Base-by-base conservation (phyloP, 352 stramenopile species). In the Phytophthora boehmeriae region DNA sequence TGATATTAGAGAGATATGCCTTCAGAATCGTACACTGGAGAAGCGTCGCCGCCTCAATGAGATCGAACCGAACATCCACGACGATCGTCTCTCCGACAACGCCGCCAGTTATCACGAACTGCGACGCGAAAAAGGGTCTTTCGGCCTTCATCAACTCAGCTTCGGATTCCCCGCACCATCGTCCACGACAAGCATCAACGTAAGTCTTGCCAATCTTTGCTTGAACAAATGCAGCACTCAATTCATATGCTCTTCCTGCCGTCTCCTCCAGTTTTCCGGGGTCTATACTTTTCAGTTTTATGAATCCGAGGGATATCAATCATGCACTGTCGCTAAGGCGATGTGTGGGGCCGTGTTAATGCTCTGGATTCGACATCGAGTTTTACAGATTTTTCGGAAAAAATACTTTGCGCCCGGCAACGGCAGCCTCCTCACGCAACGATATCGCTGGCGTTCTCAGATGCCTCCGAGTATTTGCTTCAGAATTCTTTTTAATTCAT, bases 181-280 rank as follows among this genome's bases (percentile, higher is more conserved):
- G 20, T 48, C 20, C 8, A 49, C 17, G 1, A 3, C 2, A 8
- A 34, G 1, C 41, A 23, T 20, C 30, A 65, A 54, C 47, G 47
- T 58, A 54, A 54, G 46, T 14, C 35, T 5, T 3, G 25, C 10
- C 28, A 47, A 19, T 43, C 20, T 17, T 14, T 58, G 4, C 42
- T 58, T n/a, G 39, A 65, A 35, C 28, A 22, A 5, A 35, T 54
- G 27, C 57, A 59, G 17, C 48, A 65, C 9, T 65, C 48, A 22
- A 30, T 54, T 39, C n/a, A n/a, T n/a, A n/a, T n/a, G n/a, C n/a
- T n/a, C n/a, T n/a, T n/a, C n/a, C n/a, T n/a, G n/a, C n/a, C 39
- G 0, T 17, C n/a, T 2, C 48, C 57, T 6, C 39, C 47, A 25
- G 48, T n/a, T 65, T 13, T 16, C 48, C 2, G 20, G 57, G 1